Base-by-base conservation (phyloP, 108 stramenopile genomes). In the Cyclotella baltica region DNA sequence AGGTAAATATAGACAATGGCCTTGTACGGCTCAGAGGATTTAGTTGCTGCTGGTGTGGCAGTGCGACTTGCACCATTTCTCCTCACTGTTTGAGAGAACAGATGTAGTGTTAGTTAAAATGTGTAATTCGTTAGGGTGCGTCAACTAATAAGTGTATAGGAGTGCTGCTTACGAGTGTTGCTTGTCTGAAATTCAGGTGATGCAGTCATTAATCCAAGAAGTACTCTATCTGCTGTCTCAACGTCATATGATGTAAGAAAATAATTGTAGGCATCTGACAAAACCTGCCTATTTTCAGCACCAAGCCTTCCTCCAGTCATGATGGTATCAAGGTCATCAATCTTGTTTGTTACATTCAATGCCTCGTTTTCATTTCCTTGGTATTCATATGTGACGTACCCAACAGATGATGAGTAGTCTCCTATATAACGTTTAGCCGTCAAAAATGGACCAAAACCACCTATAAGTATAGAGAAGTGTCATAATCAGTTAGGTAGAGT, bases 241-340 rank as follows among this genome's bases (percentile, higher is more conserved):
- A 43, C 46, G 30, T 62, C 80, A 65, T 81, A 31, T 30, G 62
- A 40, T 19, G 38, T 29, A 20, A 11, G n/a, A 68, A 81, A 81
- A 43, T 70, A 75, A 3, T 72, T 55, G 55, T 75, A 74, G 19
- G 80, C 80, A 57, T 75, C 65, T 28, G 62, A 5, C 46, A 74
- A 47, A 18, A 67, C 58, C 63, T 57, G 56, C 33, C 62, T 72
- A 25, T 78, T 82, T 20, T 64, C 67, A 0, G 31, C 62, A 61
- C 79, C 82, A 51, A 92, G 74, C 19, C 91, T 71, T 22, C 91
- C 91, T 8, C 75, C 78, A 10, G 87, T 89, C 37, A 92, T 59
- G 18, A 92, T 51, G 2, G 77, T 77, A 23, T 88, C 67, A 28
- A 93, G 83, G n/a, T 91, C 90, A 36, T 88, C 81, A 18, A 91